These are phyloP conservation scores for Syzygium malaccense DNA, from an alignment of 441 rosid genomes.

Conservation along the genomic window DNA sequence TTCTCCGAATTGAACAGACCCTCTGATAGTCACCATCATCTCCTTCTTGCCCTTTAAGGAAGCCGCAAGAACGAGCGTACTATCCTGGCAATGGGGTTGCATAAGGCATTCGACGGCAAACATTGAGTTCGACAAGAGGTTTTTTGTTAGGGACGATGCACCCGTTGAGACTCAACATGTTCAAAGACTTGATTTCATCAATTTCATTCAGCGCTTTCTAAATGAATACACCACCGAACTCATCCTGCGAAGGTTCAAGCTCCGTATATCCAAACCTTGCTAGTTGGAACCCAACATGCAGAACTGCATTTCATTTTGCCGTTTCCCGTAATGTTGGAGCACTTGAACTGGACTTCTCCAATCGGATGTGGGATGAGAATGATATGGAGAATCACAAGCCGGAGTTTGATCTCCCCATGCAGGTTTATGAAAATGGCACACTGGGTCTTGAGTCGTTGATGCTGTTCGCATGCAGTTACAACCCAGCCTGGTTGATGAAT, in stretches of 20 bases:
- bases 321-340: constrained; percentile 5
- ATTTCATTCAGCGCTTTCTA: no score
- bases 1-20: no score
- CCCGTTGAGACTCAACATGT: no score
- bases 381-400: not conserved
- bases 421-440: not conserved
- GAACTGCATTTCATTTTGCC: constrained; percentile 15
- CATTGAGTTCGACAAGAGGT: no score
- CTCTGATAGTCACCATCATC: no score
- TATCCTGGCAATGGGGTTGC: no score
- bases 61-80: no score
- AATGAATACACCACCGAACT: no score
- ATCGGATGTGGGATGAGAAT: constrained; percentile 3
- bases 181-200: no score
- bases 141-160: no score
- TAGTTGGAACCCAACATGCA: constrained; percentile 8
- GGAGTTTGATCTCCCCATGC: constrained; percentile 12
- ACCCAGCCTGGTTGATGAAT: not conserved
- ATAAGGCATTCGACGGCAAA: no score
- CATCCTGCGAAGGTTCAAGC: not conserved
- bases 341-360: constrained; percentile 26
- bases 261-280: constrained; percentile 13
- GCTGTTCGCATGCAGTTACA: constrained; percentile 16
- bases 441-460: constrained; percentile 14
- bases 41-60: no score